phyloP scores from a whole-genome alignment of 2,329 filamentous ascomycete species.

The Pseudogymnoascus sp. region DNA sequence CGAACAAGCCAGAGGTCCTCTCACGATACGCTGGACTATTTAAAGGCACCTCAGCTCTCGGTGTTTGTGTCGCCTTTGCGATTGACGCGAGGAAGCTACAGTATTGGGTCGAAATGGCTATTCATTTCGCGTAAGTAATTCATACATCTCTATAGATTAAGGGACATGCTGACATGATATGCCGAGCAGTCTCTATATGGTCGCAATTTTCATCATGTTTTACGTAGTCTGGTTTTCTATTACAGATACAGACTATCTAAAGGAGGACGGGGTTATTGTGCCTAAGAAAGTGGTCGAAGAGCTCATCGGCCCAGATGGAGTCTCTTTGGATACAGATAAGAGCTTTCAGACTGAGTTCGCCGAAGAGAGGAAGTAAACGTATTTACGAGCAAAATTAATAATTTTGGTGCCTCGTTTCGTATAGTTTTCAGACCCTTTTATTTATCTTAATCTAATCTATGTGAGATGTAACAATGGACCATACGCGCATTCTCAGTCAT shows the following conservation, averaged over 20 bases:
- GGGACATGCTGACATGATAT: neutral
- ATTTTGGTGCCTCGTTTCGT: neutral
- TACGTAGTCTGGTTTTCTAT: constrained; percentile 4
- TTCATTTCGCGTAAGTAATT: neutral
- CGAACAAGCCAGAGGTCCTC: constrained; percentile 16
- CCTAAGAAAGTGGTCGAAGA: constrained; percentile 7
- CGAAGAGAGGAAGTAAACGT: neutral
- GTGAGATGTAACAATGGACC: no score
- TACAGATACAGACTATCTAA: constrained; percentile 11
- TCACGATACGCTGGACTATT: constrained; percentile 15
- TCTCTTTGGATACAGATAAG: neutral
- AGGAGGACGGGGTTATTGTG: constrained; percentile 6
- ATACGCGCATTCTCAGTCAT: neutral
- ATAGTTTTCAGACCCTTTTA: neutral
- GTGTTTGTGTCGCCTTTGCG: constrained; percentile 5
- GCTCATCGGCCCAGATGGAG: neutral
- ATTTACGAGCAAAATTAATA: neutral
- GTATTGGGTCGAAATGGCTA: neutral
- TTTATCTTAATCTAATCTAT: neutral
- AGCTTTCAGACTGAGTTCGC: neutral
- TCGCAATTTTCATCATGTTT: constrained; percentile 1
- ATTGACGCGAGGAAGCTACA: neutral
- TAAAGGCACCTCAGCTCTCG: constrained; percentile 14
- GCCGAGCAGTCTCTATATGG: neutral
- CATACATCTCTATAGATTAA: neutral